Evolutionary conservation across 2,329 filamentous ascomycete species (phyloP).

Genomic region (Ceratocystis diversiconidia): DNA sequence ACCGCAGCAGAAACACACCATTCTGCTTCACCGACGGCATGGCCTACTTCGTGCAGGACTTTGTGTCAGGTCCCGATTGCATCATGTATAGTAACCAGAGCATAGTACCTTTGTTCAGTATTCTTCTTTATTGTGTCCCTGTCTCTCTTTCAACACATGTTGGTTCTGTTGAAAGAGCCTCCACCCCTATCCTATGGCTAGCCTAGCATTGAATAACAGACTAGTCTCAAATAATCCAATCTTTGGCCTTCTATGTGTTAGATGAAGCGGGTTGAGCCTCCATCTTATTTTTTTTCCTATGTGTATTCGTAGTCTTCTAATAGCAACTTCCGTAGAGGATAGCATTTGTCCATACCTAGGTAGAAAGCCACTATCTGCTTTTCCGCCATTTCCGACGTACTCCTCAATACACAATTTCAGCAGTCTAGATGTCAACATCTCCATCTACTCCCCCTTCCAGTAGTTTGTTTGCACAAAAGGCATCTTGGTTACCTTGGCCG

Average conservation of each 20-base stretch:
- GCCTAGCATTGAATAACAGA: background rate
- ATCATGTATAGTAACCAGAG: background rate
- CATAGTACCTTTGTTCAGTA: background rate
- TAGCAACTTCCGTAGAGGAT: background rate
- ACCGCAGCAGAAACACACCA: background rate
- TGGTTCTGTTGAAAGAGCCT: background rate
- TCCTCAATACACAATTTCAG: background rate
- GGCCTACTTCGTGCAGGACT: background rate
- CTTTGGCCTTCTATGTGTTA: background rate
- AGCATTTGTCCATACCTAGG: background rate
- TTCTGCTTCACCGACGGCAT: background rate
- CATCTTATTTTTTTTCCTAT: background rate
- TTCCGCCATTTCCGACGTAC: no score
- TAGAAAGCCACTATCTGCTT: background rate
- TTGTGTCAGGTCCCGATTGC: background rate
- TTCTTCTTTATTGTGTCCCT: slow-evolving; percentile 1
- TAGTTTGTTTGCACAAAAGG: slow-evolving; percentile 76
- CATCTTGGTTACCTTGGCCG: slow-evolving; percentile 71
- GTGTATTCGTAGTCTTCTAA: background rate
- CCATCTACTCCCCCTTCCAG: slow-evolving; percentile 33
- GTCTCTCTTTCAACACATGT: background rate
- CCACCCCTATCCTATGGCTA: background rate
- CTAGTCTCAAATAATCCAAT: background rate
- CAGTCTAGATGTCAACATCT: background rate
- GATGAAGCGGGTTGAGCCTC: slow-evolving; percentile 4